Base-by-base conservation (phyloP, 2,329 filamentous ascomycete species). In the Diaporthe longicolla region DNA sequence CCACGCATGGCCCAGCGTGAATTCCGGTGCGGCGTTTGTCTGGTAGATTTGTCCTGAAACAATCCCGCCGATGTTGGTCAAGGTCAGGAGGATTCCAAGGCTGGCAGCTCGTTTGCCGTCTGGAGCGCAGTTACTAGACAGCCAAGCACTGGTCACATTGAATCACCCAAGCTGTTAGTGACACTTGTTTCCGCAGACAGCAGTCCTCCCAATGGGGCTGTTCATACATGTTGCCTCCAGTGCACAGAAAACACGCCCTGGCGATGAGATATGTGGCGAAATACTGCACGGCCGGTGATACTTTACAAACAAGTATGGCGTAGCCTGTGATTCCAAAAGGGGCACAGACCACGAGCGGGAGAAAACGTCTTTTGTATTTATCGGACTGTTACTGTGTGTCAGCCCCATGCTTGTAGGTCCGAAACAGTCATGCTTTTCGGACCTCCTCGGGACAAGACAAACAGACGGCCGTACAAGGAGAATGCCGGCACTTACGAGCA, bases 341-440 rank as follows among this genome's bases (percentile, higher is more conserved):
- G 10, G 77, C 78, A 52, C 78, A 79, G 68, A 82, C 71, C 21
- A 83, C 77, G 0, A 84, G 76, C 4, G 82, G 82, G 5, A 83
- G 74, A 75, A 85, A 84, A 6, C 83, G 82, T 5, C 78, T 78
- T 54, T 79, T 78, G 68, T 83, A 84, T 50, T 76, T 81, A 70
- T 85, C 83, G 0, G 82, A 82, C 45, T 50, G 45, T 50, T 40
- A 11, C 37, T 50, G 5, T 24, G 45, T n/a, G 45, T 50, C 15
- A 50, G n/a, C 10, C 21, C 21, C 45, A 19, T 48, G 37, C 37
- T 40, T 40, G 37, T 37, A 37, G 43, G 5, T n/a, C 19, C 19
- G 21, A 21, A 19, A n/a, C 6, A n/a, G 17, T 48, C 19, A 21
- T 48, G 19, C 43, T 2, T 21, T 48, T 7, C 13, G 40, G 40